A percentile compares a stretch with the other conserved stretches of the same genome.
Conservation (phyloP, 352 stramenopile species). For the Phytophthora aleatoria region DNA sequence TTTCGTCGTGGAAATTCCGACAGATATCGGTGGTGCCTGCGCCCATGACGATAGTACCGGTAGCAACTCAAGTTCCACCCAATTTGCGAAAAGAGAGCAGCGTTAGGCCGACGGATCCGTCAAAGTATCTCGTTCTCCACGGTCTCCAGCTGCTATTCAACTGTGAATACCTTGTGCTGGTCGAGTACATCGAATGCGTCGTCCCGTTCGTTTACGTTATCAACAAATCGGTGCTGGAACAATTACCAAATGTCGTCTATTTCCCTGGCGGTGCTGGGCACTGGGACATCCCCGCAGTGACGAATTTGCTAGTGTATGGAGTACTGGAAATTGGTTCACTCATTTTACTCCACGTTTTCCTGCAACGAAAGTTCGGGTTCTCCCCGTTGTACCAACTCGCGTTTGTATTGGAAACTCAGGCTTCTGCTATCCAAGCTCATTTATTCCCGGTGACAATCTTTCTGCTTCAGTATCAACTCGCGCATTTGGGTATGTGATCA, state of each 20-base stretch:
- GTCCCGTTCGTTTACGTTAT: conserved; percentile 31
- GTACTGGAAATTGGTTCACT: conserved; percentile 13
- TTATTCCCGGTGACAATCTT: conserved; percentile 1
- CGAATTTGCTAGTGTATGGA: conserved; percentile 20
- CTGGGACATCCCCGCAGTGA: background rate
- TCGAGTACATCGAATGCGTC: conserved; percentile 30
- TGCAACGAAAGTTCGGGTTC: conserved; percentile 11
- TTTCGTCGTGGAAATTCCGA: background rate
- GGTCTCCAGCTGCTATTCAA: conserved; percentile 32
- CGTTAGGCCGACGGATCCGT: background rate
- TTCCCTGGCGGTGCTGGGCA: conserved; percentile 8
- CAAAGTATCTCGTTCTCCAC: conserved; percentile 2
- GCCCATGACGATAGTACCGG: background rate
- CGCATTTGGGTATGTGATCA: conserved; percentile 1
- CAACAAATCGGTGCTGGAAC: conserved; percentile 33
- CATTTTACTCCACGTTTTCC: conserved; percentile 1
- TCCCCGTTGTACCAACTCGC: conserved; percentile 9
- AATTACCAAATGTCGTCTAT: conserved; percentile 37
- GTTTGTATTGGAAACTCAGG: conserved; percentile 12
- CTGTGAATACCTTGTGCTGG: conserved; percentile 25
- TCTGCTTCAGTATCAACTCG: conserved; percentile 10
- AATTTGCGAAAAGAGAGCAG: conserved; percentile 3
- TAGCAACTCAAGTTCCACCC: background rate
- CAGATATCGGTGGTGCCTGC: background rate
- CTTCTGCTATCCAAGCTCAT: background rate